Conservation (phyloP, 768 basidiomycete species). For the Podaxis mareebaensis region DNA sequence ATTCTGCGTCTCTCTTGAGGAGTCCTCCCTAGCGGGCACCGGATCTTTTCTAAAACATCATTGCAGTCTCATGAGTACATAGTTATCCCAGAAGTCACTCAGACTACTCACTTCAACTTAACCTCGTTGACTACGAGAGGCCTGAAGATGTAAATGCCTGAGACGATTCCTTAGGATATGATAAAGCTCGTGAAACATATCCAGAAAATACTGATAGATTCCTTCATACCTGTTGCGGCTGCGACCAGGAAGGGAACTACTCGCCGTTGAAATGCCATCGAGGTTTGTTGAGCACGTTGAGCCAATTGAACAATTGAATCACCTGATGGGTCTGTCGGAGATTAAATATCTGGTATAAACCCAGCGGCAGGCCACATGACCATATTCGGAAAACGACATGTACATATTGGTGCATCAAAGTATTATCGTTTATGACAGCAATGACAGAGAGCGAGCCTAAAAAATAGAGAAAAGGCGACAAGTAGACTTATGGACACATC, state of each 20-base stretch:
- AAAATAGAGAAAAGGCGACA: neutral
- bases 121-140: conserved; percentile 39
- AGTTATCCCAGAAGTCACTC: neutral
- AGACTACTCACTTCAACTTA: conserved; percentile 22
- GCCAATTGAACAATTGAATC: neutral
- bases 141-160: conserved; percentile 69
- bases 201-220: neutral
- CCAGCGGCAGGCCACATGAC: conserved; percentile 19
- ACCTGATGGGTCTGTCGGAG: conserved; percentile 9
- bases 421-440: neutral
- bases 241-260: conserved; percentile 56
- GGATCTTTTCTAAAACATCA: conserved; percentile 15
- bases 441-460: neutral
- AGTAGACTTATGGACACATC: neutral
- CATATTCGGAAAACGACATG: neutral
- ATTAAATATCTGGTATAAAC: conserved; percentile 17
- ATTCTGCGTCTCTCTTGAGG: neutral
- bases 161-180: conserved; percentile 47
- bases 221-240: conserved; percentile 49
- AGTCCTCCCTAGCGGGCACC: neutral
- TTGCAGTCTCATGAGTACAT: conserved; percentile 17
- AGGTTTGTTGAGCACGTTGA: conserved; percentile 18
- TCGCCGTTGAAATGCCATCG: conserved; percentile 36
- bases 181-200: conserved; percentile 1
- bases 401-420: neutral